A percentile compares a stretch with the other conserved stretches of the same genome.
These are phyloP conservation scores for Setaria viridis DNA, from an alignment of 202 grass and related monocot species.

Conservation along the genomic window DNA sequence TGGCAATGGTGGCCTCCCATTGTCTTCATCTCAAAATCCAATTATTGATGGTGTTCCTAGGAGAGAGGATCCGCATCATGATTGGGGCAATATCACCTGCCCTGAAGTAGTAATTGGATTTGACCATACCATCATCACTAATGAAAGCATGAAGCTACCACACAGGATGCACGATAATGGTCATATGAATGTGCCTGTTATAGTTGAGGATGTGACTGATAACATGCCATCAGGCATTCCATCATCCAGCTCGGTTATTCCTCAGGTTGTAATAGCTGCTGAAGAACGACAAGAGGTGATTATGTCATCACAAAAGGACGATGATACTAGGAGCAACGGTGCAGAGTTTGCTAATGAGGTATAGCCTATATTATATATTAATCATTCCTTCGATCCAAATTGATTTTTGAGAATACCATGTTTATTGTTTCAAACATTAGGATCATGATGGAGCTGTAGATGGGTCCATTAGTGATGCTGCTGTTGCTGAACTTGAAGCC, in stretches of 20 bases:
- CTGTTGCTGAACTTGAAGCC: slow-evolving; percentile 84
- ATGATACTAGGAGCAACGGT: slow-evolving; percentile 40
- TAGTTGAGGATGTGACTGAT: slow-evolving; percentile 73
- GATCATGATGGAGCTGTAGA: slow-evolving; percentile 60
- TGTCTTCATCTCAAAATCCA: slow-evolving; percentile 43
- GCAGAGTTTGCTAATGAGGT: slow-evolving; percentile 56
- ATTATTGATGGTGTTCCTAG: slow-evolving; percentile 36
- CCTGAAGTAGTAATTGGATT: slow-evolving; percentile 37
- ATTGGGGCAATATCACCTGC: slow-evolving; percentile 28
- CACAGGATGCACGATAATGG: slow-evolving; percentile 31
- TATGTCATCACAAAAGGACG: slow-evolving; percentile 45
- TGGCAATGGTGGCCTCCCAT: slow-evolving; percentile 32
- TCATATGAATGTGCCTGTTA: slow-evolving; percentile 46
- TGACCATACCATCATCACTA: slow-evolving; percentile 29
- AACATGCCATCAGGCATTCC: slow-evolving; percentile 53
- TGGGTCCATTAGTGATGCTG: slow-evolving; percentile 66
- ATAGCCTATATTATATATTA: slow-evolving; percentile 36
- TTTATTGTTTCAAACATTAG: slow-evolving; percentile 54
- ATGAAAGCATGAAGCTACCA: slow-evolving; percentile 29
- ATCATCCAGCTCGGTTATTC: slow-evolving; percentile 49
- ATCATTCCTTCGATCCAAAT: background rate
- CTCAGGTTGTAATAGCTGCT: slow-evolving; percentile 53
- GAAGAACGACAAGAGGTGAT: slow-evolving; percentile 48
- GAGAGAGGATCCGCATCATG: slow-evolving; percentile 44
- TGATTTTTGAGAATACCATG: background rate